Evolutionary conservation across 2,329 filamentous ascomycete species (phyloP).

Genomic region (Dryadomyces quercivorus): DNA sequence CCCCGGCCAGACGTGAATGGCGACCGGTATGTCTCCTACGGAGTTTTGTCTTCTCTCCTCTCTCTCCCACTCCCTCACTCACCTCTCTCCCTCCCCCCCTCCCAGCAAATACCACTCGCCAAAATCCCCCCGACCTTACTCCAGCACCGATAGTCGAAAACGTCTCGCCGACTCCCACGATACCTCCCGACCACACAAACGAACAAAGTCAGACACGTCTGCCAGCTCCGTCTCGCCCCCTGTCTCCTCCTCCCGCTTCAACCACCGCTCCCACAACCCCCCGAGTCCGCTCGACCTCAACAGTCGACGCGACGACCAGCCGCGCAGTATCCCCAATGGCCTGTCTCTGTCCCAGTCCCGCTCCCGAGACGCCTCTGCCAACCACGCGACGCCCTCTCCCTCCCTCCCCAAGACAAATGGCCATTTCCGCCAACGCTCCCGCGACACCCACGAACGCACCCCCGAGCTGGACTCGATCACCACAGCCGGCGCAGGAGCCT

Average conservation of each 20-base stretch:
- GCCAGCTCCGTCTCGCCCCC: slow-evolving; percentile 11
- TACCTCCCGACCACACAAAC: slow-evolving; percentile 31
- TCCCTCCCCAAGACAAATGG: background rate
- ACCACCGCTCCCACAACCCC: slow-evolving; percentile 6
- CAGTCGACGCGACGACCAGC: slow-evolving; percentile 6
- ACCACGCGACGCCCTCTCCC: background rate
- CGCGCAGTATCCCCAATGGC: slow-evolving; percentile 2
- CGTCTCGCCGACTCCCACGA: slow-evolving; percentile 32
- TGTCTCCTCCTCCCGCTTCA: slow-evolving; percentile 1
- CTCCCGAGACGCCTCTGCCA: background rate
- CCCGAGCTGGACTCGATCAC: background rate
- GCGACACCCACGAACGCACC: background rate
- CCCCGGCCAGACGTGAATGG: slow-evolving; percentile 15
- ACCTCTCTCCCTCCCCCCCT: slow-evolving; percentile 11
- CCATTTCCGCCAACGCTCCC: background rate
- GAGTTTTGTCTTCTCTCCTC: background rate
- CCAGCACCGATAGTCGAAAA: slow-evolving; percentile 31
- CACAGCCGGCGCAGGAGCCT: background rate
- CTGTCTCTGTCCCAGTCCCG: background rate
- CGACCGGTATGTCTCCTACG: slow-evolving; percentile 16
- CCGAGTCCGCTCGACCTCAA: slow-evolving; percentile 11
- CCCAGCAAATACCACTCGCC: slow-evolving; percentile 13
- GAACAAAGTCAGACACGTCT: slow-evolving; percentile 26
- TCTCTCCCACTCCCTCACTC: background rate
- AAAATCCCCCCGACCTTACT: slow-evolving; percentile 21